Evolutionary conservation across 345 rosid genomes (phyloP), one percentile per base, ranked within the genome.

Genomic region (rapeseed (Brassica napus)): DNA sequence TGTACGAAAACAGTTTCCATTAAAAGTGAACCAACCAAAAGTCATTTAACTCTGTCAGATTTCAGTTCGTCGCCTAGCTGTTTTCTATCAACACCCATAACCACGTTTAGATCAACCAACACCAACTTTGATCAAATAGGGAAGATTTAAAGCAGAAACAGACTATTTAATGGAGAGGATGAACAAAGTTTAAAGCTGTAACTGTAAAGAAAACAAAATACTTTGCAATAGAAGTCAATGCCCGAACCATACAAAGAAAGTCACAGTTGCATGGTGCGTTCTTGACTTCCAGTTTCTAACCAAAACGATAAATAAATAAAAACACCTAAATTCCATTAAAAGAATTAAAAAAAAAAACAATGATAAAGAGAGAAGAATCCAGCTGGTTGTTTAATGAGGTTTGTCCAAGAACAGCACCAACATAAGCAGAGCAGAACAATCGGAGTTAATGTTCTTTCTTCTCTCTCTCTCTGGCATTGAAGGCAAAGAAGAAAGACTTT

Each of bases 241-340:
- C 97, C 96, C 97, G 97, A 92, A 92, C 97, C 96, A 89, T 84
- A 89, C 90, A 84, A 24, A 62, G 55, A 68, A 79, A 71, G 60
- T 68, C 85, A 37, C 59, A 72, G 7, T 67, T 44, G 88, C 85
- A 89, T 90, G 97, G 97, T 92, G 94, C 97, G 97, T 91, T 92
- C 97, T 92, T 92, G 97, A 92, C 97, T 92, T 79, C 94, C 85
- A 74, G 84, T 86, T 86, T 75, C 73, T 74, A 60, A 71, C 44
- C 69, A 54, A 66, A 49, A 34, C 11, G 72, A 65, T 52, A n/a
- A 21, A 65, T 7, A 70, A 26, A 10, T 60, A 16, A 69, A 71
- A 83, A 23, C 32, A 57, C 76, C 66, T 52, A 65, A 70, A 57
- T 35, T 65, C 14, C 75, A 68, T 31, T 60, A 75, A 57, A 78